A percentile compares a stretch with the other conserved stretches of the same genome.
Evolutionary conservation across 75 land plant species (phyloP).

Genomic region (Pseudotsuga menziesii): DNA sequence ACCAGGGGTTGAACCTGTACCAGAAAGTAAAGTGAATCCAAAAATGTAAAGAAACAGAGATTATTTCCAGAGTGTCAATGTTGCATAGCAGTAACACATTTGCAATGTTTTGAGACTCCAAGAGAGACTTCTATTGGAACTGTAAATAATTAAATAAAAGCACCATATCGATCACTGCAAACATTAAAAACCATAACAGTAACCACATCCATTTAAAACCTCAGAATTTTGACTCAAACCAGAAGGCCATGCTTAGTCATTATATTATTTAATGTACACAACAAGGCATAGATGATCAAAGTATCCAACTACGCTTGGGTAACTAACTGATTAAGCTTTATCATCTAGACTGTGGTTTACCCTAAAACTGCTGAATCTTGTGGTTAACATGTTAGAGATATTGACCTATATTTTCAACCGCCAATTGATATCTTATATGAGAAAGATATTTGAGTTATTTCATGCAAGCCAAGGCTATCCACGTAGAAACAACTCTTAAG

Average conservation of each 20-base stretch:
- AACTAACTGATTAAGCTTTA: neutral
- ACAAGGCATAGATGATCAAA: neutral
- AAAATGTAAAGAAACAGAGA: neutral
- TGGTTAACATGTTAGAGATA: no score
- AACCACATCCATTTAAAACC: neutral
- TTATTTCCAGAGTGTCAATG: neutral
- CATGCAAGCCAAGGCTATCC: neutral
- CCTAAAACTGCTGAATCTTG: neutral
- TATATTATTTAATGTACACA: neutral
- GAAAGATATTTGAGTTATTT: neutral
- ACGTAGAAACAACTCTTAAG: neutral
- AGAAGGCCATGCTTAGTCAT: neutral
- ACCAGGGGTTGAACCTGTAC: conserved; percentile 94
- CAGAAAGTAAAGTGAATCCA: neutral
- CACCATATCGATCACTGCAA: neutral
- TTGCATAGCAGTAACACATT: neutral
- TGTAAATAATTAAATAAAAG: neutral
- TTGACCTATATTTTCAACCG: neutral
- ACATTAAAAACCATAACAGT: conserved; percentile 2
- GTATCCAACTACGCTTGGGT: no score
- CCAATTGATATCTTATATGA: neutral
- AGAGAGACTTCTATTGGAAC: neutral
- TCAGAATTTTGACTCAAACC: neutral
- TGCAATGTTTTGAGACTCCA: neutral
- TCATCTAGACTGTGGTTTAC: neutral